These are phyloP conservation scores for Aspergillus quadrilineatus DNA, from an alignment of 2,329 filamentous ascomycete genomes.

Conservation along the genomic window DNA sequence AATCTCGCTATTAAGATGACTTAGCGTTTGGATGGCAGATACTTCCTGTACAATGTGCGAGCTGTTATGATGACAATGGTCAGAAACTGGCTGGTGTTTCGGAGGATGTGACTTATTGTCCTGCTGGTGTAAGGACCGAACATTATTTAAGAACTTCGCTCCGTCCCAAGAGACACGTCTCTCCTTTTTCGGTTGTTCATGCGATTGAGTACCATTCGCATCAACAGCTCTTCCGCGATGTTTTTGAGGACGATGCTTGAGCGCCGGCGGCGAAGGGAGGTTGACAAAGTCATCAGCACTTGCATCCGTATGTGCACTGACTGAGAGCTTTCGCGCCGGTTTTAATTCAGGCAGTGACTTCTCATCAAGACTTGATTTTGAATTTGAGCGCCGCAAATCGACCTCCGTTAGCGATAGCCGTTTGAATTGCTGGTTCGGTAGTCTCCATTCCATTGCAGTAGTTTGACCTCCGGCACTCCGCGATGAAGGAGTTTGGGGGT, in stretches of 20 bases:
- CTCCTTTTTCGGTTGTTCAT: slow-evolving; percentile 29
- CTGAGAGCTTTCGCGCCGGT: slow-evolving; percentile 30
- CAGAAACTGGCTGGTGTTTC: slow-evolving; percentile 22
- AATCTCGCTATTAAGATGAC: slow-evolving; percentile 39
- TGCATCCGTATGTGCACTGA: slow-evolving; percentile 30
- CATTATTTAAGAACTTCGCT: slow-evolving; percentile 34
- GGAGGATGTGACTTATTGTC: slow-evolving; percentile 9
- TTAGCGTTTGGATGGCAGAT: slow-evolving; percentile 32
- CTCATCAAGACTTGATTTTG: slow-evolving; percentile 34
- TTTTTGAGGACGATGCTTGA: slow-evolving; percentile 42
- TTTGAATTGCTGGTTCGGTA: slow-evolving; percentile 41
- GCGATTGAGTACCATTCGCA: slow-evolving; percentile 16
- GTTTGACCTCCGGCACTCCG: slow-evolving; percentile 25
- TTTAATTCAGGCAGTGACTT: slow-evolving; percentile 33
- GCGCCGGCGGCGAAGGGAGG: slow-evolving; percentile 40
- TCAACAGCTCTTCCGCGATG: slow-evolving; percentile 34
- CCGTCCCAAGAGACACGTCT: slow-evolving; percentile 42
- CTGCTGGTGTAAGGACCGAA: slow-evolving; percentile 18
- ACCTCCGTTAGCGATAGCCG: slow-evolving; percentile 40
- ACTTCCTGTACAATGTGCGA: slow-evolving; percentile 15
- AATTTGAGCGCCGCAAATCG: slow-evolving; percentile 37
- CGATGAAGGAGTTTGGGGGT: slow-evolving; percentile 33
- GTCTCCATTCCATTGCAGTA: slow-evolving; percentile 39
- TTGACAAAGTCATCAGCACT: slow-evolving; percentile 27
- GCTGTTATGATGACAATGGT: slow-evolving; percentile 19